Evolutionary conservation across 1,284 basidiomycete species (phyloP).

Genomic region (Microbotryomycetes sp.): DNA sequence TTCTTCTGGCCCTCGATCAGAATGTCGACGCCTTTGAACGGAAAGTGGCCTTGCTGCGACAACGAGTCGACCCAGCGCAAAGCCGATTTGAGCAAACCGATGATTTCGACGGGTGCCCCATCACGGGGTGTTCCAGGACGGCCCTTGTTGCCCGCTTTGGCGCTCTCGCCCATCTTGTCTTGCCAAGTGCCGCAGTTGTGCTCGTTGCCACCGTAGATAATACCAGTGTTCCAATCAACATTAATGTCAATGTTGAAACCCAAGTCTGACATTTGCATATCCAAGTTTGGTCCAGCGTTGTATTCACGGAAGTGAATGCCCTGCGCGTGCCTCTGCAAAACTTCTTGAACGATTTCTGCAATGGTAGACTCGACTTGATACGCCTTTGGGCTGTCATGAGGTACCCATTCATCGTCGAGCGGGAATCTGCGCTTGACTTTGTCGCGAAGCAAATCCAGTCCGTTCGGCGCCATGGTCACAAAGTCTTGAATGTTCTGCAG

Average conservation of each 20-base stretch:
- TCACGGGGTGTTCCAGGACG: slow-evolving; percentile 89
- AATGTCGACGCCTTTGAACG: slow-evolving; percentile 79
- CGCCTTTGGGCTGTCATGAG: slow-evolving; percentile 79
- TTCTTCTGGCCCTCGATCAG: slow-evolving; percentile 63
- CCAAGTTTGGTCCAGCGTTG: slow-evolving; percentile 90
- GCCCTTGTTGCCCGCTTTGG: slow-evolving; percentile 86
- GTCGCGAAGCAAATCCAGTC: slow-evolving; percentile 70
- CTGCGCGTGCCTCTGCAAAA: slow-evolving; percentile 83
- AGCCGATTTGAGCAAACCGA: slow-evolving; percentile 84
- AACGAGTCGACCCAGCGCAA: slow-evolving; percentile 76
- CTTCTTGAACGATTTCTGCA: slow-evolving; percentile 91
- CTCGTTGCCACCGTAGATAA: slow-evolving; percentile 80
- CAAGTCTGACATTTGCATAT: slow-evolving; percentile 86
- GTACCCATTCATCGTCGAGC: slow-evolving; percentile 82
- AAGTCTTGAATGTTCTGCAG: slow-evolving; percentile 97
- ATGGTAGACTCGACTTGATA: slow-evolving; percentile 73
- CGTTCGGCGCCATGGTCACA: slow-evolving; percentile 72
- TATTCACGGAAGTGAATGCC: slow-evolving; percentile 94
- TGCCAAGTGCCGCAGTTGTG: slow-evolving; percentile 44
- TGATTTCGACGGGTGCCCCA: slow-evolving; percentile 93
- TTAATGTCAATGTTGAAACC: slow-evolving; percentile 91
- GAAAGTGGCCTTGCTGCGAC: slow-evolving; percentile 62
- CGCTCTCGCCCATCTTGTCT: slow-evolving; percentile 59
- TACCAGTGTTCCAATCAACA: slow-evolving; percentile 89
- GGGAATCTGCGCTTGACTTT: slow-evolving; percentile 86